Conservation (phyloP, 2,329 filamentous ascomycete species). For the Fusarium robinianum region DNA sequence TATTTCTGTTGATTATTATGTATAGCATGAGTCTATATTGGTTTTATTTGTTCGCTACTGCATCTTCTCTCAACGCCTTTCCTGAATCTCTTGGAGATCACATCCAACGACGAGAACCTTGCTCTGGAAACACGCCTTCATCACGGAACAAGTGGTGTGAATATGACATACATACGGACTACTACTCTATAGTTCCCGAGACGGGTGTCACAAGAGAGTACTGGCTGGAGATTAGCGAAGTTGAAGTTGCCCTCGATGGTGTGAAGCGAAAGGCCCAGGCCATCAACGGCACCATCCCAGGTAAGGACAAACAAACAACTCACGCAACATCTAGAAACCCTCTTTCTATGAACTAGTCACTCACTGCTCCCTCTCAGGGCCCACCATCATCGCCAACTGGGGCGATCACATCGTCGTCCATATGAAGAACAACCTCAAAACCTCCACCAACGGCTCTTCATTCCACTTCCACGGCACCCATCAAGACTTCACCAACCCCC, state of each 20-base stretch:
- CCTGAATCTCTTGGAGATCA: conserved; percentile 10
- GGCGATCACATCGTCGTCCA: conserved; percentile 54
- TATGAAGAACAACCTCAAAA: conserved; percentile 53
- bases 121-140: conserved; percentile 39
- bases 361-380: conserved; percentile 42
- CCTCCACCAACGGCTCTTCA: conserved; percentile 58
- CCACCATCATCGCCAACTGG: conserved; percentile 60
- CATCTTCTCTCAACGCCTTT: conserved; percentile 4
- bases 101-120: conserved; percentile 12
- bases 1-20: conserved; percentile 16
- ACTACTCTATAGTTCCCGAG: conserved; percentile 46
- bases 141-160: conserved; percentile 51
- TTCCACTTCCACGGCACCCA: conserved; percentile 68
- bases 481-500: conserved; percentile 57
- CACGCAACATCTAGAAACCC: too few species aligned
- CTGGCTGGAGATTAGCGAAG: conserved; percentile 49
- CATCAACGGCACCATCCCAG: conserved; percentile 64
- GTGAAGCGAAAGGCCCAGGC: conserved; percentile 48
- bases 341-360: not conserved
- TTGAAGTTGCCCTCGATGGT: conserved; percentile 52
- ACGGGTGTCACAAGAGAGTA: conserved; percentile 58
- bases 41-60: conserved; percentile 5
- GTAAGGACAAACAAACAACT: conserved; percentile 2
- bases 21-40: conserved; percentile 2
- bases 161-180: conserved; percentile 54